phyloP scores from a whole-genome alignment of 768 basidiomycete genomes.

The Scleroderma citrinum region DNA sequence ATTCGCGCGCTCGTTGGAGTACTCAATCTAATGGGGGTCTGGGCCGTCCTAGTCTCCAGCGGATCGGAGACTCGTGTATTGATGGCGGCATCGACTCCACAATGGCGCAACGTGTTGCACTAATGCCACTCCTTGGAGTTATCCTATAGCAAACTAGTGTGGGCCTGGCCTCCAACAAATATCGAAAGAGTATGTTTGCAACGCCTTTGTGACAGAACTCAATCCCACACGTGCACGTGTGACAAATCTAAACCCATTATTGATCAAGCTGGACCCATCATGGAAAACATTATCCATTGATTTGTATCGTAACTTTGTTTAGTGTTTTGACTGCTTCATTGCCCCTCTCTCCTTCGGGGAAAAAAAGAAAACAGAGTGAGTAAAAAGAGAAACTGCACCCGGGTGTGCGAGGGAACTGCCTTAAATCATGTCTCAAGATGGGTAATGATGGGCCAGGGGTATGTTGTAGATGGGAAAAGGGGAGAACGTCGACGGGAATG shows the following conservation, averaged over 20 bases:
- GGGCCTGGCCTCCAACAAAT: too few species aligned
- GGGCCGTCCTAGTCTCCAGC: not conserved
- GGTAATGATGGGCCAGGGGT: conserved; percentile 10
- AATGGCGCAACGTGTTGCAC: too few species aligned
- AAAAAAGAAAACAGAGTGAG: not conserved
- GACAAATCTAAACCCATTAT: not conserved
- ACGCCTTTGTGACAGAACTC: not conserved
- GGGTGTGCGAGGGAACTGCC: too few species aligned
- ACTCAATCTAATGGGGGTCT: not conserved
- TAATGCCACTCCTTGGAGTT: too few species aligned
- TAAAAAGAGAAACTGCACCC: not conserved
- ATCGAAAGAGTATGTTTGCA: not conserved
- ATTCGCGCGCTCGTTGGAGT: not conserved
- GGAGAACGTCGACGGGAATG: conserved; percentile 5
- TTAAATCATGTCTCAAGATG: conserved; percentile 19
- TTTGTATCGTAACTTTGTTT: conserved; percentile 22
- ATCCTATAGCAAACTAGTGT: too few species aligned
- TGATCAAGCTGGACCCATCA: not conserved
- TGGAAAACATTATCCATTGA: conserved; percentile 22
- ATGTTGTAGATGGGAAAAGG: conserved; percentile 14
- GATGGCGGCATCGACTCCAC: too few species aligned
- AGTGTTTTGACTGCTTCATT: conserved; percentile 16
- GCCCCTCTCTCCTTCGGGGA: conserved; percentile 17
- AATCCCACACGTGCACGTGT: not conserved
- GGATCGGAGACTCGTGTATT: too few species aligned